Base-by-base conservation (phyloP, 2,329 filamentous ascomycete species). In the Claviceps paspali region DNA sequence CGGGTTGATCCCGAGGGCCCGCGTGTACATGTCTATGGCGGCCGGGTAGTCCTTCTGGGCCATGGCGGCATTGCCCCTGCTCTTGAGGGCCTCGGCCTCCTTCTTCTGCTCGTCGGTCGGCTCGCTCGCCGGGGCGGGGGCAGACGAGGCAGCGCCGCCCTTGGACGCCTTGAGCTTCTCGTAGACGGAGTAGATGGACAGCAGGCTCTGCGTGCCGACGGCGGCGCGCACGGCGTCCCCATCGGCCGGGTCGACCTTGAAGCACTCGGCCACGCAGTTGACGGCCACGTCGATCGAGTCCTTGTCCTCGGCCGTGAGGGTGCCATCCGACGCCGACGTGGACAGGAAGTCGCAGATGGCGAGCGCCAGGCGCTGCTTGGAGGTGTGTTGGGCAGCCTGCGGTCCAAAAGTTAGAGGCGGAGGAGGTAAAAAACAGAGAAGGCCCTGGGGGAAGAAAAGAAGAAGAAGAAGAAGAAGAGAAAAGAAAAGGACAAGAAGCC, bases 261-360 rank as follows among this genome's bases (percentile, higher is more conserved):
- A 98, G 49, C 82, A 81, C 58, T 96, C 88, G 48, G 80, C 75
- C 60, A 98, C 96, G 65, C 88, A 95, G 64, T 87, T 87, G 56
- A 82, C 73, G 47, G 91, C 91, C 36, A 98, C 80, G 56, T 98
- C 91, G 57, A 98, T 82, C 45, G 81, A 88, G 55, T 98, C 91
- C 49, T 79, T 76, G 60, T 98, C 88, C 51, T 96, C 91, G 50
- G 80, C 65, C 38, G 79, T 72, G 41, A 98, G 73, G 31, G 86
- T 93, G 52, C 91, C 91, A 58, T 98, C 91, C 44, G 76, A 80
- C 49, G 85, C 67, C 32, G 86, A 93, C 41, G 75, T 78, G 50
- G 73, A 73, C 43, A 98, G 80, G 68, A 94, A 98, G 65, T 96
- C 85, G 67, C 93, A 85, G 60, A 98, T 88, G 51, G 91, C 85